These are phyloP conservation scores for Solanum pinnatisectum DNA, from an alignment of 257 asterid genomes.

Conservation along the genomic window DNA sequence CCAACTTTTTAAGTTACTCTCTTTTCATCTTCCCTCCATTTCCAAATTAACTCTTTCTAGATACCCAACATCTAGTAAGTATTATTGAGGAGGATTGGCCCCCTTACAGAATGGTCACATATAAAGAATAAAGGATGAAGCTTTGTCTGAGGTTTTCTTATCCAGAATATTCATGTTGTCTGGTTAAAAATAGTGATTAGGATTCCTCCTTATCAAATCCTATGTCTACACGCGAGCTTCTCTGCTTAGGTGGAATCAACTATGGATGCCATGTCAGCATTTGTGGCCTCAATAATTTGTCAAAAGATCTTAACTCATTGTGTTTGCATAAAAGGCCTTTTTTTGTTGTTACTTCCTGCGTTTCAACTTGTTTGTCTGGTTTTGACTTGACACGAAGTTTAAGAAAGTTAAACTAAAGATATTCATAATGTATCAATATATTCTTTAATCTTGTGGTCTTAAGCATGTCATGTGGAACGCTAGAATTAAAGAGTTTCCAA, in stretches of 20 bases:
- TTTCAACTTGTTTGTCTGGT: background rate
- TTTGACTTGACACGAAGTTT: background rate
- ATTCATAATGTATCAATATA: background rate
- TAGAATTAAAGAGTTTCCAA: background rate
- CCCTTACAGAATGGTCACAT: slow-evolving; percentile 29
- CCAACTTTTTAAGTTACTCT: no score
- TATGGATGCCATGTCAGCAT: background rate
- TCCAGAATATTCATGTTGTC: slow-evolving; percentile 31
- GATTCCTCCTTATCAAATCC: slow-evolving; percentile 37
- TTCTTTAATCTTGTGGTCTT: background rate
- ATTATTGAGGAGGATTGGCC: slow-evolving; percentile 33
- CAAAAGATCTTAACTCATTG: background rate
- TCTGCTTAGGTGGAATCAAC: background rate
- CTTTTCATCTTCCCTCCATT: no score
- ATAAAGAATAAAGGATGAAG: slow-evolving; percentile 26
- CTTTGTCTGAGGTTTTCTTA: slow-evolving; percentile 22
- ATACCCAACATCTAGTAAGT: background rate
- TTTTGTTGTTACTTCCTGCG: background rate
- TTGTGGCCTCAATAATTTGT: background rate
- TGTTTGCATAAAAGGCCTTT: background rate
- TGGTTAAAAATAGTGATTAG: slow-evolving; percentile 7
- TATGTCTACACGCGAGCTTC: slow-evolving; percentile 15
- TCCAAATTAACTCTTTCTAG: no score
- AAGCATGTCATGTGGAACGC: background rate
- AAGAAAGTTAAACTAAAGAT: background rate